Evolutionary conservation across 2,329 filamentous ascomycete genomes (phyloP).

Genomic region (Podosphaera xanthii): DNA sequence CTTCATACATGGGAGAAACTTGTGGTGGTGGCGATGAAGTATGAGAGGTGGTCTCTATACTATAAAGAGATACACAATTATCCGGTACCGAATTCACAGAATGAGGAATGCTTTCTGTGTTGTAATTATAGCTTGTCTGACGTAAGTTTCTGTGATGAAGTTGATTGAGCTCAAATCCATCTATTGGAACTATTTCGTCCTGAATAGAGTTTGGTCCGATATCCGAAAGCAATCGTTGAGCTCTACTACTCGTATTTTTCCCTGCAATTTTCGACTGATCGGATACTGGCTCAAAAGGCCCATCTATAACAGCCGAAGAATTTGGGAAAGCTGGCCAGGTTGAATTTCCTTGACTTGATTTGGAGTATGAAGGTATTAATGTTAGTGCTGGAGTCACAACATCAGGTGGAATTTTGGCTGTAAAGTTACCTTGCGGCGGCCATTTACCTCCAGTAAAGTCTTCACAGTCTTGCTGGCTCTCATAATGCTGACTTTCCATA

Average conservation of each 20-base stretch:
- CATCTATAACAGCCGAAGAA: neutral
- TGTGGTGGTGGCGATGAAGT: neutral
- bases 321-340: neutral
- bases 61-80: neutral
- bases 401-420: neutral
- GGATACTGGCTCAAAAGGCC: too few relatives aligned
- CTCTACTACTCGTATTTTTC: too few relatives aligned
- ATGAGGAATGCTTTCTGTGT: neutral
- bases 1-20: slow-evolving; percentile 3
- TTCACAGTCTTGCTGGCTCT: neutral
- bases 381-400: neutral
- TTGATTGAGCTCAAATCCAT: neutral
- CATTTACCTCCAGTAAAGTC: neutral
- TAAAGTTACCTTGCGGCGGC: neutral
- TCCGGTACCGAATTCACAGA: too few relatives aligned
- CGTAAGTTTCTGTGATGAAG: neutral
- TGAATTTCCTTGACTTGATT: neutral
- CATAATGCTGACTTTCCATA: neutral
- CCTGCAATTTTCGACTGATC: too few relatives aligned
- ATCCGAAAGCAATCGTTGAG: neutral
- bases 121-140: neutral
- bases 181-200: neutral
- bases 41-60: neutral
- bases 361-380: neutral
- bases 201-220: neutral